Percentiles rank a stretch among this genome's conserved stretches.
These are phyloP conservation scores for Sistotremastrum niveocremeum DNA, from an alignment of 768 basidiomycete genomes.

Conservation along the genomic window DNA sequence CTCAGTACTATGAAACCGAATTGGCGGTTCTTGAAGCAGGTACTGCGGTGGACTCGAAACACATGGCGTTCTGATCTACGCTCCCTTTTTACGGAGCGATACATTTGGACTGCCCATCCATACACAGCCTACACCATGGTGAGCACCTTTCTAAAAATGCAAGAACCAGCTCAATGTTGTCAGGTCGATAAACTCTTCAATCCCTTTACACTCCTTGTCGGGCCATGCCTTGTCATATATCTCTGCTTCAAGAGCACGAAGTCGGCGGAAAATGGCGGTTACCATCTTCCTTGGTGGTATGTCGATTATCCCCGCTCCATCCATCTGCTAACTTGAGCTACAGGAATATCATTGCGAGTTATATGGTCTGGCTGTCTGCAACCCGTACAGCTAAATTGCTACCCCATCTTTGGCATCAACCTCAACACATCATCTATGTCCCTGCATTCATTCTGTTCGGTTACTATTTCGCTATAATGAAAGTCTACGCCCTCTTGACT, in stretches of 20 bases:
- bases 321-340: not conserved
- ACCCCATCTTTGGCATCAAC: slow-evolving; percentile 68
- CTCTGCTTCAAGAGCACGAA: slow-evolving; percentile 72
- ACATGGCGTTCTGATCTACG: slow-evolving; percentile 88
- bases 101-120: slow-evolving; percentile 82
- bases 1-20: slow-evolving; percentile 93
- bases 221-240: slow-evolving; percentile 64
- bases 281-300: slow-evolving; percentile 74
- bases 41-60: slow-evolving; percentile 85
- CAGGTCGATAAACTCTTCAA: slow-evolving; percentile 80
- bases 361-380: slow-evolving; percentile 4
- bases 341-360: slow-evolving; percentile 4
- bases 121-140: slow-evolving; percentile 83
- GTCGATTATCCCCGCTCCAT: slow-evolving; percentile 12
- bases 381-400: slow-evolving; percentile 66
- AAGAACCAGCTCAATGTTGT: not conserved
- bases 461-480: slow-evolving; percentile 93
- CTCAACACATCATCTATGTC: slow-evolving; percentile 65
- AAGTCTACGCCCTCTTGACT: slow-evolving; percentile 80
- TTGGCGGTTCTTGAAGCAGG: slow-evolving; percentile 92
- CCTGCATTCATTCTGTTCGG: slow-evolving; percentile 85
- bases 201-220: slow-evolving; percentile 74
- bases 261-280: slow-evolving; percentile 51
- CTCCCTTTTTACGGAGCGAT: slow-evolving; percentile 75
- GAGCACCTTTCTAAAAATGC: slow-evolving; percentile 9